phyloP scores from a whole-genome alignment of 306 rosid genomes.

The Coriaria nepalensis region DNA sequence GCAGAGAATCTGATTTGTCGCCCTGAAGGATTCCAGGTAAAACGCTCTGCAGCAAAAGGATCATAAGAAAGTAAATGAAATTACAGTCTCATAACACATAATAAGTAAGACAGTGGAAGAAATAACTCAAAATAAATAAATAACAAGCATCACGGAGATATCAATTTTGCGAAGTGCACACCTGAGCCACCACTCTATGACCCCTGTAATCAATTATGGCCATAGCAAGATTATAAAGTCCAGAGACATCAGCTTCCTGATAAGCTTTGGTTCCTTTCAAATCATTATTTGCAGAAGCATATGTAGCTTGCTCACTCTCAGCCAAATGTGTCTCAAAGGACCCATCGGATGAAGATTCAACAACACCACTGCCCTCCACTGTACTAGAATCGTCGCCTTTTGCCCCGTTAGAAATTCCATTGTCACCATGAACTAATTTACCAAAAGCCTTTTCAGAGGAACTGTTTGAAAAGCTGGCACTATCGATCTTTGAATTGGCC shows the following conservation, averaged over 20 bases:
- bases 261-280: conserved; percentile 96
- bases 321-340: conserved; percentile 53
- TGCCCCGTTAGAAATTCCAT: conserved; percentile 44
- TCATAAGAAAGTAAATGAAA: background rate
- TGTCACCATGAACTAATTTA: conserved; percentile 24
- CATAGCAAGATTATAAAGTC: conserved; percentile 94
- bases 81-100: background rate
- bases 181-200: conserved; percentile 99
- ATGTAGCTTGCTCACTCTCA: conserved; percentile 96
- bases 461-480: conserved; percentile 22
- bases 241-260: conserved; percentile 96
- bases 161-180: conserved; percentile 17
- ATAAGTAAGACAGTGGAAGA: background rate
- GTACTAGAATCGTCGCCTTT: conserved; percentile 24
- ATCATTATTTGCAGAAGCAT: conserved; percentile 99
- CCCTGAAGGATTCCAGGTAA: conserved; percentile 99
- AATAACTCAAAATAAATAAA: background rate
- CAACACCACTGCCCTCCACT: conserved; percentile 31
- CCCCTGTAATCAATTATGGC: conserved; percentile 95
- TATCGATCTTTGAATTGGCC: conserved; percentile 28
- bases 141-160: too few species aligned
- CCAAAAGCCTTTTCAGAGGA: conserved; percentile 34
- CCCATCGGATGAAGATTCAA: conserved; percentile 32
- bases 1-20: conserved; percentile 88
- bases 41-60: conserved; percentile 58